Base-by-base conservation (phyloP, 2,329 filamentous ascomycete genomes). In the Pezicula neosporulosa region DNA sequence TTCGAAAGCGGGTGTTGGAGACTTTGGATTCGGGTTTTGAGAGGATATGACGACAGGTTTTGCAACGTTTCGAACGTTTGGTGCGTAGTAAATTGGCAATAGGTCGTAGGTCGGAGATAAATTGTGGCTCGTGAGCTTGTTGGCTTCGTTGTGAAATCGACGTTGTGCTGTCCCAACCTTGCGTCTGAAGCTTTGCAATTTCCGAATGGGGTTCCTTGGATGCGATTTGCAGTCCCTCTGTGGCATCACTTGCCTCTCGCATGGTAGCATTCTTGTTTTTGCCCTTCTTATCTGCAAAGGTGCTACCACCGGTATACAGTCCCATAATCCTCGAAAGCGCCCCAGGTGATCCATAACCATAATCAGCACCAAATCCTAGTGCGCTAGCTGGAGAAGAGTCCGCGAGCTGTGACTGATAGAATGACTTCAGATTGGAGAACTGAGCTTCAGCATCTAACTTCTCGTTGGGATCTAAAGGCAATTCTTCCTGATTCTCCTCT, bases 1-100 rank as follows among this genome's bases (percentile, higher is more conserved):
- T 97, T 63, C 93, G 89, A 79, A 94, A 97, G 28, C 92, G 87
- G 6, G 89, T 94, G 48, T 88, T 93, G 44, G 85, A 83, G 30
- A 96, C 86, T 70, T 97, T 99, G 53, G 86, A 82, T 70, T 99
- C 94, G 13, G 93, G 94, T 68, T 96, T 95, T 55, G 90, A 89
- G 60, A 99, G 87, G 66, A 97, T 97, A 72, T 97, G 93, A 12
- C 94, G 87, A 71, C 94, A 99, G 10, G 86, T 81, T 47, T 90
- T 87, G 70, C 94, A 99, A 43, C 94, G 89, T 72, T 97, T 97
- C 18, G 90, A 91, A 36, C 93, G 87, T 66, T 97, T 97, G 0
- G 93, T 96, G 51, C 90, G 86, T 13, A 99, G 82, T 2, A 95
- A 80, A 15, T 89, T 87, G 0, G 92, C 86, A 13, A 92, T 80